Conservation (phyloP, 352 stramenopile species). For the Poterioochromonas sp. region DNA sequence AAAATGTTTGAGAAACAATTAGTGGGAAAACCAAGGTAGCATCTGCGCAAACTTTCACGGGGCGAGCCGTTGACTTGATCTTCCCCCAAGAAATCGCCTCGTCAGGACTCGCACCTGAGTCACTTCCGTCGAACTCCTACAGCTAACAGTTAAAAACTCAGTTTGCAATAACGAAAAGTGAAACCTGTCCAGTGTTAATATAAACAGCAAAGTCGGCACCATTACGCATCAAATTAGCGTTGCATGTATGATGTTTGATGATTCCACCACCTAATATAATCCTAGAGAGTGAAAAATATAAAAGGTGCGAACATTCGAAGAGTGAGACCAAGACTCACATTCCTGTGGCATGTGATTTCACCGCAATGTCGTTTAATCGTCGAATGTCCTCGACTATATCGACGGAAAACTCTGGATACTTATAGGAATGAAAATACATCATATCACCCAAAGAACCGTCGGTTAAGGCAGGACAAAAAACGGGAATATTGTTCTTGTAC, state of each 20-base stretch:
- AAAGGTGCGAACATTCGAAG: background rate
- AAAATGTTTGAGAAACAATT: slow-evolving; percentile 97
- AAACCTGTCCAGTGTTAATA: slow-evolving; percentile 89
- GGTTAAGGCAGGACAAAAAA: slow-evolving; percentile 97
- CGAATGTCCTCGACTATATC: slow-evolving; percentile 96
- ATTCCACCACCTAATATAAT: slow-evolving; percentile 93
- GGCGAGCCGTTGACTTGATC: slow-evolving; percentile 79
- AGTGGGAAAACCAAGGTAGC: slow-evolving; percentile 96
- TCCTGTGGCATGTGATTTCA: slow-evolving; percentile 82
- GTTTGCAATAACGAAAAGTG: background rate
- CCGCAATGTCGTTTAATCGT: slow-evolving; percentile 91
- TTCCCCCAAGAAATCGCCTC: slow-evolving; percentile 99
- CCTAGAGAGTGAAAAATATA: background rate
- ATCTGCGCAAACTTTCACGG: slow-evolving; percentile 93
- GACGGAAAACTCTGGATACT: slow-evolving; percentile 87
- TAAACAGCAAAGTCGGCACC: slow-evolving; percentile 97
- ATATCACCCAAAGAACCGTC: slow-evolving; percentile 99
- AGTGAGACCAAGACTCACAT: slow-evolving; percentile 48
- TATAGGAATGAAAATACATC: slow-evolving; percentile 99
- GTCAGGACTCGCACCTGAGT: slow-evolving; percentile 91
- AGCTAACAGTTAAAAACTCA: background rate
- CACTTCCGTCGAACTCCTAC: slow-evolving; percentile 92
- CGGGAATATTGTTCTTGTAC: slow-evolving; percentile 97
- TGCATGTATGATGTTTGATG: slow-evolving; percentile 98
- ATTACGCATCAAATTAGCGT: slow-evolving; percentile 99